Base-by-base conservation (phyloP, 331 rosid species). In the Ulmus americana region DNA sequence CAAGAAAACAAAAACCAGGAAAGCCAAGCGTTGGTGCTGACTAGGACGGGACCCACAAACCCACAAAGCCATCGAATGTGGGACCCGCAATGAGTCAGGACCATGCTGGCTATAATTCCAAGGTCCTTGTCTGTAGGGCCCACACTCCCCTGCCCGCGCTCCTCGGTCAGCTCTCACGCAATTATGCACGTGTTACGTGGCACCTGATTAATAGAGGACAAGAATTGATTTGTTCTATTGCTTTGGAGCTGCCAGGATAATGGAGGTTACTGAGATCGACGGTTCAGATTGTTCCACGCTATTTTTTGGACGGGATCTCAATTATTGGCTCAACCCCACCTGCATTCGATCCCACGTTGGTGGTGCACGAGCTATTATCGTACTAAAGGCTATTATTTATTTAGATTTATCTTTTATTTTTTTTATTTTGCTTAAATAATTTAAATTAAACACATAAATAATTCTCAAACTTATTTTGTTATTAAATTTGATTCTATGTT, bases 41-140 rank as follows among this genome's bases (percentile, higher is more conserved):
- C 83, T 69, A 48, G 72, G 86, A 73, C 5, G 75, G 85, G 95
- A 48, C 88, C 97, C 84, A 45, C 45, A 78, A 74, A 44, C n/a
- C 48, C 81, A 82, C 87, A 80, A 73, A 68, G 47, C 35, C 61
- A 62, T 70, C 58, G 4, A 47, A n/a, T 12, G 35, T 58, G 66
- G 85, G 88, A 7, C 90, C 90, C 65, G 52, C 67, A 6, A 10
- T 76, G 84, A 80, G 55, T 56, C 79, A 72, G 44, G 77, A 68
- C 65, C 85, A 74, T 73, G 81, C 77, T 85, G 85, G 87, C 84
- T 13, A 65, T 35, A 54, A 55, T 61, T 44, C 61, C 79, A 10
- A 73, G 72, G 83, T 86, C 90, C 53, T 73, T 83, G 85, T 87
- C 84, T 15, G 3, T 1, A 57, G 81, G 88, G 13, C 72, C 86